Evolutionary conservation across 495 filamentous ascomycete species (phyloP), one percentile per base, ranked within the genome.

Genomic region (Penicillium arizonense): DNA sequence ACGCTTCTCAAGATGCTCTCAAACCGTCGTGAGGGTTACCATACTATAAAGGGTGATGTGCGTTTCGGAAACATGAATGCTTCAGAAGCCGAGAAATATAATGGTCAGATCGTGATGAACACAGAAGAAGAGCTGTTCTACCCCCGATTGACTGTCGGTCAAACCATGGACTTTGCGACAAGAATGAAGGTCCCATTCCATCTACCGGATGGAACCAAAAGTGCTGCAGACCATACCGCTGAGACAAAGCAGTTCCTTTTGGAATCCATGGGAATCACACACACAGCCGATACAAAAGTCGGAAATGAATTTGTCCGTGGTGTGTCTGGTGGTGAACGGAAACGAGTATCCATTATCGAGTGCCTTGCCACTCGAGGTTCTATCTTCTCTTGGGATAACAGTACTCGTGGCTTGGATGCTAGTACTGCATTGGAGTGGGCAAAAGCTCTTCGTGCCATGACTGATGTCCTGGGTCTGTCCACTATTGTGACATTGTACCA

Each of bases 231-330:
- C 43, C 82, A 54, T 60, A 81, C 14, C 57, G 75, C 54, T 6
- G 64, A 73, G 45, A 69, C 59, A 1, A 88, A 92, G 57, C 80
- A 84, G 41, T 90, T 86, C 46, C 77, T 91, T 18, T 76, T 90
- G 5, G 82, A 85, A 36, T 82, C 87, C 14, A 71, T 85, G 52
- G 88, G 88, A 44, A 92, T 93, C 36, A 77, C 88, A 48, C 89
- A 94, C 63, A 92, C 89, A 0, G 76, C 78, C 14, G 78, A 88
- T 58, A 95, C 90, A 0, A 85, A 89, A 46, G 87, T 94, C 14
- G 90, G 90, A n/a, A 87, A 90, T 55, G 81, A 83, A 5, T 89
- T 84, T 55, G 78, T 91, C 41, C 86, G 90, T 18, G 90, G 90
- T 59, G 82, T 95, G 11, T 89, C 86, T 3, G 90, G 90, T 40